Conservation (phyloP, 805 yeast species). For the Hagleromyces aurorensis region DNA sequence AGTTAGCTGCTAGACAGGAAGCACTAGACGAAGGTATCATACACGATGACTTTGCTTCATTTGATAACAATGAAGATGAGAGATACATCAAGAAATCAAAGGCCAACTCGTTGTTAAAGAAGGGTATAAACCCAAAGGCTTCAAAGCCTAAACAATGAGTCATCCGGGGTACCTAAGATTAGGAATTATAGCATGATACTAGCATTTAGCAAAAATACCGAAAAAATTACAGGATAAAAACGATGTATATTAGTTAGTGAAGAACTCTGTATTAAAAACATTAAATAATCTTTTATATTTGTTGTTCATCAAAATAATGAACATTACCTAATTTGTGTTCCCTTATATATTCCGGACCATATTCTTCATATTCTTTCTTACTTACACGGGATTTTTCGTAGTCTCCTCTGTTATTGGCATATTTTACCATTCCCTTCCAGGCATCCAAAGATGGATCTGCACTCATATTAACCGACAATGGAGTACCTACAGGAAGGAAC, state of each 20-base stretch:
- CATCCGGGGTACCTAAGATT: too few relatives aligned
- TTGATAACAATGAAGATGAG: constrained; percentile 69
- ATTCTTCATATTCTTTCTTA: constrained; percentile 71
- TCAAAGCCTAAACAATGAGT: constrained; percentile 11
- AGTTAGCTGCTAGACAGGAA: constrained; percentile 70
- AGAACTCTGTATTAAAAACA: constrained; percentile 6
- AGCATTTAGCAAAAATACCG: constrained; percentile 2
- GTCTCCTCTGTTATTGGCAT: constrained; percentile 47
- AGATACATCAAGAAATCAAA: constrained; percentile 62
- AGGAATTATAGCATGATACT: too few relatives aligned
- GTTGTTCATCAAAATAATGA: constrained; percentile 16
- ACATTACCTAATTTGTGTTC: constrained; percentile 75
- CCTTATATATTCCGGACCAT: constrained; percentile 81
- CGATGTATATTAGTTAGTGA: constrained; percentile 6
- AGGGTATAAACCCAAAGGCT: constrained; percentile 62
- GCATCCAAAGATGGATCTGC: constrained; percentile 68
- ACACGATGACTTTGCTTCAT: constrained; percentile 77
- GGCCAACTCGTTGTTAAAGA: constrained; percentile 55
- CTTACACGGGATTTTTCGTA: constrained; percentile 46
- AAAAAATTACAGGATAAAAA: constrained; percentile 1
- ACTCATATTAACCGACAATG: constrained; percentile 55
- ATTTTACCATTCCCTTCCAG: constrained; percentile 90
- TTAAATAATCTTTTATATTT: constrained; percentile 1
- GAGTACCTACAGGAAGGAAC: constrained; percentile 61
- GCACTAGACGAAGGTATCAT: constrained; percentile 76